Conservation (phyloP, 805 yeast genomes). For the Saccharomyces kudriavzevii region DNA sequence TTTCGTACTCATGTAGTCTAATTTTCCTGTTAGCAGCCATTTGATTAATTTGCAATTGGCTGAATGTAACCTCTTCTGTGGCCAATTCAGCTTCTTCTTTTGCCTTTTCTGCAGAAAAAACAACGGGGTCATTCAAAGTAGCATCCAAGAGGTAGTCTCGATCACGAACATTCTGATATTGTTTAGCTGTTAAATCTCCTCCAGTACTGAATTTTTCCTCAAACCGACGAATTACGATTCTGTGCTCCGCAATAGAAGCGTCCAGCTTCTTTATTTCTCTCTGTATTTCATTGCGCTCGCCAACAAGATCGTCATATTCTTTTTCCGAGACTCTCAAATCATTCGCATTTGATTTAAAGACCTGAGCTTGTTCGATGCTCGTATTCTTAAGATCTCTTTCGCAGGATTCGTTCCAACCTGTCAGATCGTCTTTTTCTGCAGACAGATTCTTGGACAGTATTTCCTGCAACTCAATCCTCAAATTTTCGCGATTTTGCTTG, state of each 20-base stretch:
- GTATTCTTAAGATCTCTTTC: conserved; percentile 23
- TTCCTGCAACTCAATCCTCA: conserved; percentile 35
- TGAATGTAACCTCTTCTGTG: conserved; percentile 29
- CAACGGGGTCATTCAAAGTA: conserved; percentile 10
- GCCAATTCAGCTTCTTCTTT: conserved; percentile 31
- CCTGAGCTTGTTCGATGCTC: conserved; percentile 23
- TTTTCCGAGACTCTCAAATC: conserved; percentile 35
- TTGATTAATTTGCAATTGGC: conserved; percentile 34
- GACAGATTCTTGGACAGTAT: conserved; percentile 21
- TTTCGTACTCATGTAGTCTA: conserved; percentile 29
- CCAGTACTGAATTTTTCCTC: conserved; percentile 17
- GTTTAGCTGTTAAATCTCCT: neutral
- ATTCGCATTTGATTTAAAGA: conserved; percentile 36
- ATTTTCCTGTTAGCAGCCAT: conserved; percentile 31
- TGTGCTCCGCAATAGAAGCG: conserved; percentile 27
- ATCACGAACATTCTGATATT: neutral
- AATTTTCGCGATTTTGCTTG: conserved; percentile 18
- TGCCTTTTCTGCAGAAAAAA: conserved; percentile 27
- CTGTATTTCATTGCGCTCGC: conserved; percentile 30
- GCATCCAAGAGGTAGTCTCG: neutral
- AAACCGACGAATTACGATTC: conserved; percentile 26
- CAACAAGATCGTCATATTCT: conserved; percentile 23
- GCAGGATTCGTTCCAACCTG: conserved; percentile 22
- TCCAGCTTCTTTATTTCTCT: conserved; percentile 37
- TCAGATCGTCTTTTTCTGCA: conserved; percentile 12